phyloP scores from a whole-genome alignment of 345 rosid species.

The Isatis tinctoria region DNA sequence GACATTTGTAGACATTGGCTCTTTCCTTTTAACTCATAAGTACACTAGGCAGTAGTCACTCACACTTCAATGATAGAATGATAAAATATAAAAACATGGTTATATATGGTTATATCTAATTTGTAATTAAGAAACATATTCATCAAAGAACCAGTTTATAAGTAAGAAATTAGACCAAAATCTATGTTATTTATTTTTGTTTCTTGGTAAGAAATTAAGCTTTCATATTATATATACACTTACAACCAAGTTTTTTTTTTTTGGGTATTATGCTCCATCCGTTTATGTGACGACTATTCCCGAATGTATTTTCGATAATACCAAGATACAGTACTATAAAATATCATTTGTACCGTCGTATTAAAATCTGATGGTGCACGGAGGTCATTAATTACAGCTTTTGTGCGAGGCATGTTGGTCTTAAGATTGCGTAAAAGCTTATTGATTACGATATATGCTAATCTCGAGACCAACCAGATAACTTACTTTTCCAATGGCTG shows the following conservation, averaged over 20 bases:
- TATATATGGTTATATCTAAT: neutral
- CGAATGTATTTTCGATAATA: neutral
- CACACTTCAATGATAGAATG: neutral
- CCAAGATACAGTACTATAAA: neutral
- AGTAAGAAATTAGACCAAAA: neutral
- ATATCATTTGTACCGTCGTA: neutral
- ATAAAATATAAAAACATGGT: neutral
- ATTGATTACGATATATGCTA: neutral
- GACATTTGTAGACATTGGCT: neutral
- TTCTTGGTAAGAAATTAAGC: neutral
- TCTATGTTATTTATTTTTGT: neutral
- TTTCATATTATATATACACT: neutral
- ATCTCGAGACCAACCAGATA: conserved; percentile 8
- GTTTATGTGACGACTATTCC: neutral
- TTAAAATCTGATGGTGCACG: neutral
- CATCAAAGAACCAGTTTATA: neutral
- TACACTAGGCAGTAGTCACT: neutral
- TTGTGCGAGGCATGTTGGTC: conserved; percentile 19
- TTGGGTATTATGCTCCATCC: neutral
- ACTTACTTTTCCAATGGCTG: neutral
- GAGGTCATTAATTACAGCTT: neutral
- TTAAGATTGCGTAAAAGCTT: neutral
- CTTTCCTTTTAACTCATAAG: neutral
- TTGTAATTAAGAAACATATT: neutral
- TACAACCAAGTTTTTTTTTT: neutral